A percentile compares a stretch with the other conserved stretches of the same genome.
Conservation (phyloP, 1,284 basidiomycete species). For the Apiotrichum gamsii region DNA sequence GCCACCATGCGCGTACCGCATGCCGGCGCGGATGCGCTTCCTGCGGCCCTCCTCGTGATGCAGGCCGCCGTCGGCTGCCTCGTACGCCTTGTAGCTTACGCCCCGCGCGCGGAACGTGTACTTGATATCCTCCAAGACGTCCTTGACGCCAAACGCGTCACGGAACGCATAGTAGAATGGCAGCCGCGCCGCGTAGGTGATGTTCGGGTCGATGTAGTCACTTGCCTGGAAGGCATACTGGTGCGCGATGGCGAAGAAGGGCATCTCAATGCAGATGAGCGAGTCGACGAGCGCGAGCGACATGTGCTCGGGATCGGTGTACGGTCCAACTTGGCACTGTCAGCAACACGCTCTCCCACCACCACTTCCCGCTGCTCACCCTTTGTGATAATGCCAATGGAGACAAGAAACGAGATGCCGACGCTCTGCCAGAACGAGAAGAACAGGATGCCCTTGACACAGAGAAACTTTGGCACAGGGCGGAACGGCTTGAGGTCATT, state of each 20-base stretch:
- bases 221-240: conserved; percentile 50
- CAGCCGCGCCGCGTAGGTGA: conserved; percentile 74
- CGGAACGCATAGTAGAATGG: conserved; percentile 77
- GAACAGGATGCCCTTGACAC: conserved; percentile 95
- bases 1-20: conserved; percentile 84
- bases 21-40: conserved; percentile 74
- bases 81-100: conserved; percentile 91
- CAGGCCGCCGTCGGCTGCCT: conserved; percentile 86
- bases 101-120: conserved; percentile 79
- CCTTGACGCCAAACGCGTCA: conserved; percentile 77
- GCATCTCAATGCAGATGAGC: conserved; percentile 95
- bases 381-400: conserved; percentile 64
- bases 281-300: conserved; percentile 83
- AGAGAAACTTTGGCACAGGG: conserved; percentile 81
- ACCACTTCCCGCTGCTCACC: too few species aligned
- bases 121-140: conserved; percentile 80
- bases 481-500: conserved; percentile 81
- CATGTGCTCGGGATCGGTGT: conserved; percentile 83
- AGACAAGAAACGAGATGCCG: conserved; percentile 78
- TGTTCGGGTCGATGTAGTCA: conserved; percentile 68
- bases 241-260: conserved; percentile 89
- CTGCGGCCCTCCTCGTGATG: conserved; percentile 78
- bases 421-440: conserved; percentile 98
- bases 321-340: conserved; percentile 65
- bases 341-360: too few species aligned